A percentile compares a stretch with the other conserved stretches of the same genome.
phyloP scores from a whole-genome alignment of 1,139 yeast species.

The Hyphopichia pseudoburtonii region DNA sequence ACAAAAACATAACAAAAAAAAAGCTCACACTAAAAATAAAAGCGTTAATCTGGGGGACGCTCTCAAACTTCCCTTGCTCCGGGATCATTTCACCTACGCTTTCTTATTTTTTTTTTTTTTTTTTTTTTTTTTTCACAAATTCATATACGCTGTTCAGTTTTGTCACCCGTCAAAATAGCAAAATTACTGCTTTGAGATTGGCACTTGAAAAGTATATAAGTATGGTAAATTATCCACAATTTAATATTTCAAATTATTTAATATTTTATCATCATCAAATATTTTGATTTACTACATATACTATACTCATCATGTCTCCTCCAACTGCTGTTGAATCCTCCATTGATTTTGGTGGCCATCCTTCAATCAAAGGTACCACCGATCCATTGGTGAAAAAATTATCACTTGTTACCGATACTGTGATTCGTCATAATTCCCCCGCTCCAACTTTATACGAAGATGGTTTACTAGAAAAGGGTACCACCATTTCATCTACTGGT shows the following conservation, averaged over 20 bases:
- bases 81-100: constrained; percentile 11
- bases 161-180: too few species aligned
- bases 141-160: too few species aligned
- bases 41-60: too few species aligned
- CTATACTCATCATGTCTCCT: constrained; percentile 35
- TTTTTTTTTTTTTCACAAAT: too few species aligned
- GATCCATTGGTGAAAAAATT: constrained; percentile 49
- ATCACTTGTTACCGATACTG: constrained; percentile 47
- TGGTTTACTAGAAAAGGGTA: constrained; percentile 85
- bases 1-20: too few species aligned
- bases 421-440: constrained; percentile 84
- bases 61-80: constrained; percentile 18
- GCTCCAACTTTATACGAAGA: constrained; percentile 94
- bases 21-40: too few species aligned
- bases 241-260: too few species aligned
- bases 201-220: too few species aligned
- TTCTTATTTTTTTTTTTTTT: background rate
- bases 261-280: too few species aligned
- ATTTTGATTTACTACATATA: too few species aligned
- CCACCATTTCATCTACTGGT: constrained; percentile 91
- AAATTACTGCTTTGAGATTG: too few species aligned
- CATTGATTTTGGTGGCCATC: constrained; percentile 44
- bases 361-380: constrained; percentile 40
- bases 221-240: too few species aligned
- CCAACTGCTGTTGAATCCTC: constrained; percentile 51